A percentile compares a stretch with the other conserved stretches of the same genome.
These are phyloP conservation scores for Dioscorea alata DNA, from an alignment of 106 monocot species.

Conservation along the genomic window DNA sequence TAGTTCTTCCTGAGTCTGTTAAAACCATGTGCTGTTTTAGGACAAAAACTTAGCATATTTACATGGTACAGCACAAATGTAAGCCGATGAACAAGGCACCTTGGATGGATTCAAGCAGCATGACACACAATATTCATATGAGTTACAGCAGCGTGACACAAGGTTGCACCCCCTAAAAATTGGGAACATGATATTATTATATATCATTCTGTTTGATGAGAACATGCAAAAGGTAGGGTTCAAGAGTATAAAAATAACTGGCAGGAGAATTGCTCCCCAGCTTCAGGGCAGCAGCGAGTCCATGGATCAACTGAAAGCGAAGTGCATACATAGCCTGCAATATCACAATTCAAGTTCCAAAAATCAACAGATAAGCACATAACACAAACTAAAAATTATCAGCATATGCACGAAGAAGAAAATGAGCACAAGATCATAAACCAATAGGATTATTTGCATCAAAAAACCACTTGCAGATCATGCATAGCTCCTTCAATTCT, in stretches of 20 bases:
- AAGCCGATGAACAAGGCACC: conserved; percentile 21
- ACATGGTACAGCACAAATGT: too few relatives aligned
- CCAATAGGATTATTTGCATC: too few relatives aligned
- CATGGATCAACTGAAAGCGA: conserved; percentile 49
- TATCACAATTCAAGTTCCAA: background rate
- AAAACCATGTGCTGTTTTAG: background rate
- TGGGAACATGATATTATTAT: background rate
- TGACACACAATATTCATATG: conserved; percentile 96
- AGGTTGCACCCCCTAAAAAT: conserved; percentile 76
- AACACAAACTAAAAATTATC: too few relatives aligned
- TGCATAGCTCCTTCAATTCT: too few relatives aligned
- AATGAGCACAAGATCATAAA: too few relatives aligned
- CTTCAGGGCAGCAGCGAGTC: conserved; percentile 71
- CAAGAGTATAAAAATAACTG: conserved; percentile 45
- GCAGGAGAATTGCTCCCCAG: conserved; percentile 73
- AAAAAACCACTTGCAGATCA: too few relatives aligned
- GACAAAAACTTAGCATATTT: too few relatives aligned
- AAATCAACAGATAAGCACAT: background rate
- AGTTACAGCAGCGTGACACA: conserved; percentile 74
- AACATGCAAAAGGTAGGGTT: background rate
- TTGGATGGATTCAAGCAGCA: conserved; percentile 87
- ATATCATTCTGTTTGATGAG: conserved; percentile 9
- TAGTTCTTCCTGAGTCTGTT: conserved; percentile 59
- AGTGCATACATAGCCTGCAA: conserved; percentile 81
- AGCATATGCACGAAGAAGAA: too few relatives aligned